Conservation (phyloP, 306 rosid species). For the Cucurbita maxima region DNA sequence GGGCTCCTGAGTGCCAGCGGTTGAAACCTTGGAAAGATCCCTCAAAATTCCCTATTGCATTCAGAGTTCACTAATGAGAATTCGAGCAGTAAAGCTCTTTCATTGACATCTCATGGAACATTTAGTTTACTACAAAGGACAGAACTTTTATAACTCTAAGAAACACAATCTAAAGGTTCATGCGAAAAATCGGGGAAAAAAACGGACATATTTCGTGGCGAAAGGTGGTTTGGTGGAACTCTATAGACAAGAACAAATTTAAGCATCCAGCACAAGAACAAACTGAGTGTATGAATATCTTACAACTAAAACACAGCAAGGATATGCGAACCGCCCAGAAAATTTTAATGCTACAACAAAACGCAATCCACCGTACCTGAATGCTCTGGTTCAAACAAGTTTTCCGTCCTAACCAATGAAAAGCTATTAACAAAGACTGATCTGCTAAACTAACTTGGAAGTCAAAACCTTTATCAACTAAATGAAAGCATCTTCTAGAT, state of each 20-base stretch:
- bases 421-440: not conserved
- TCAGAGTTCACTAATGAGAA: slow-evolving; percentile 1
- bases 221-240: not conserved
- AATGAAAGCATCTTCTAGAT: not conserved
- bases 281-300: not conserved
- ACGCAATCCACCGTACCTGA: not conserved
- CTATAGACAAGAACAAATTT: not conserved
- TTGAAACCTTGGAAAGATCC: slow-evolving; percentile 28
- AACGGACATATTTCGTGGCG: not conserved
- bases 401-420: not conserved
- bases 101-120: not conserved
- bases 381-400: not conserved
- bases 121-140: not conserved
- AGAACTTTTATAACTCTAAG: not conserved
- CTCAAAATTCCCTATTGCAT: slow-evolving; percentile 29
- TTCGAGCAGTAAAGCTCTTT: not conserved
- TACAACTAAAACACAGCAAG: not conserved
- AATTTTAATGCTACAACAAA: not conserved
- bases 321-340: not conserved
- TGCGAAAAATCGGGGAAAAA: not conserved
- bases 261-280: not conserved
- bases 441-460: not conserved
- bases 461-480: too few relatives aligned
- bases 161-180: not conserved
- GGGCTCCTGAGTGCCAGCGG: slow-evolving; percentile 11